Conservation (phyloP, 75 land plant species). For the Sequoiadendron giganteum region DNA sequence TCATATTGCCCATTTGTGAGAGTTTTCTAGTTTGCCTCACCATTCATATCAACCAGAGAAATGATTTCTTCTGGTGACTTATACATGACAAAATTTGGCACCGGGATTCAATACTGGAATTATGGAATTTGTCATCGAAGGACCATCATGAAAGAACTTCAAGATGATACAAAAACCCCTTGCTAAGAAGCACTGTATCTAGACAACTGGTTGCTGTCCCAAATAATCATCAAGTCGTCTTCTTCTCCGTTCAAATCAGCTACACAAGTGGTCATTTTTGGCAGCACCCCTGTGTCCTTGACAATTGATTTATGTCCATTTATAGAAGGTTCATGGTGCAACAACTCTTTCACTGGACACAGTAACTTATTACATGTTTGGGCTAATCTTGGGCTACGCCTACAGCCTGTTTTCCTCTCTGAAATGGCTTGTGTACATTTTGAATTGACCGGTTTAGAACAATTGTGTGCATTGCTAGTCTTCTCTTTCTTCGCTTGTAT, state of each 20-base stretch:
- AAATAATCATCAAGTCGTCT: background rate
- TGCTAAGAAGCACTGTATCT: background rate
- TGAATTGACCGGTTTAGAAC: background rate
- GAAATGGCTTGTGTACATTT: background rate
- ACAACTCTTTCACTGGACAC: background rate
- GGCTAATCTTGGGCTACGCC: background rate
- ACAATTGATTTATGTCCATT: background rate
- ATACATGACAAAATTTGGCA: background rate
- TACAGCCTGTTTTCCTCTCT: background rate
- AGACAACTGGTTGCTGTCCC: background rate
- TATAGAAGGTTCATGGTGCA: background rate
- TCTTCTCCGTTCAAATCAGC: background rate
- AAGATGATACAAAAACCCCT: background rate
- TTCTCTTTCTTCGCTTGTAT: background rate
- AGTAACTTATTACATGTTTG: background rate
- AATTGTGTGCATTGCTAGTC: background rate
- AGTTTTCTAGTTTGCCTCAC: background rate
- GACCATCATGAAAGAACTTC: background rate
- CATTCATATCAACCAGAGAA: background rate
- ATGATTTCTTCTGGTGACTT: background rate
- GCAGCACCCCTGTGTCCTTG: background rate
- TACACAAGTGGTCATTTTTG: background rate
- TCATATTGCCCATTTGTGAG: background rate
- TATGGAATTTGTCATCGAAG: background rate
- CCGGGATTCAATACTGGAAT: background rate